Evolutionary conservation across 306 rosid species (phyloP), one percentile per base, ranked within the genome.

Genomic region (Dalbergia oliveri): DNA sequence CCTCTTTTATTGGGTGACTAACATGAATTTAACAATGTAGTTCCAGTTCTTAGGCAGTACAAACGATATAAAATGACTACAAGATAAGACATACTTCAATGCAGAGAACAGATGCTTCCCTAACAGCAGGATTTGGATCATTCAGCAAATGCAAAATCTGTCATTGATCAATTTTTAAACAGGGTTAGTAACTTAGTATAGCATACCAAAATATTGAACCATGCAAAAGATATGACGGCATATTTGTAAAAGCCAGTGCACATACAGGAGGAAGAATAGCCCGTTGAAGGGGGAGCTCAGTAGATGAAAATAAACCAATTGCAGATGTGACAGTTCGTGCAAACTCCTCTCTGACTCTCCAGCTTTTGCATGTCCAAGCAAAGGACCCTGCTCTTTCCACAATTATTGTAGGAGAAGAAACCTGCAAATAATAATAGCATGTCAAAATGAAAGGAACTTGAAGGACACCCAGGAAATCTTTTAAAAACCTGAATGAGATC

Each of bases 341-440:
- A 82, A 96, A 96, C 86, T 96, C 99, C 84, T 96, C 98, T 71
- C 99, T 88, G 54, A 93, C 92, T 87, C 99, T 93, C 99, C 99
- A 93, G 86, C 97, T 93, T 88, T 78, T 96, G 89, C 93, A 92
- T 15, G 85, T 73, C 99, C 99, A 96, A 50, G 98, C 99, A 87
- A 83, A 93, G 72, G 97, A 88, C 68, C 99, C 99, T 11, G 99
- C 97, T 87, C 99, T 81, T 87, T 96, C 99, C 78, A 96, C 99
- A 72, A 93, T 92, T 86, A 96, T 92, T 37, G 99, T 93, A 10
- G 99, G 98, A 66, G 99, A 96, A 69, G 98, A 96, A 76, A 96
- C 93, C 99, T 95, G 88, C 69, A 82, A 66, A 39, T 57, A 75
- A 67, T 4, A 62, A 12, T 44, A 69, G 69, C 19, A 59, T 69